These are phyloP conservation scores for Debaryomyces psychrophilus DNA, from an alignment of 1,139 yeast species.

Conservation along the genomic window DNA sequence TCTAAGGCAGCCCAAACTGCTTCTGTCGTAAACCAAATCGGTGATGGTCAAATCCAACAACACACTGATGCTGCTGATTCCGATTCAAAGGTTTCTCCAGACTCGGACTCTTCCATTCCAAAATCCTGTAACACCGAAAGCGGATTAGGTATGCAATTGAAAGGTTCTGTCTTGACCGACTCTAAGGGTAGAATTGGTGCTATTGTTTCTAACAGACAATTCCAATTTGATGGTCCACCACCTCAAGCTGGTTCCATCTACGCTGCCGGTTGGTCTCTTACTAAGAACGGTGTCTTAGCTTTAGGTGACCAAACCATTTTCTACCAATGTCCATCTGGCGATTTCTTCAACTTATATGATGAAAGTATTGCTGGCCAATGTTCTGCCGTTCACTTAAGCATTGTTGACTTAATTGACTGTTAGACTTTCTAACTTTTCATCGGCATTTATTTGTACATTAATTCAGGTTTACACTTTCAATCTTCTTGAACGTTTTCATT, in stretches of 20 bases:
- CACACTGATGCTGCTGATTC: slow-evolving; percentile 22
- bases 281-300: slow-evolving; percentile 67
- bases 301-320: slow-evolving; percentile 65
- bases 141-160: slow-evolving; percentile 59
- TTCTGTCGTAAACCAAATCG: slow-evolving; percentile 34
- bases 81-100: slow-evolving; percentile 7
- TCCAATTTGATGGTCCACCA: slow-evolving; percentile 90
- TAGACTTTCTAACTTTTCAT: slow-evolving; percentile 25
- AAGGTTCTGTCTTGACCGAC: slow-evolving; percentile 59
- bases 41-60: slow-evolving; percentile 41
- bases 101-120: slow-evolving; percentile 14
- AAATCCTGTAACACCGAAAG: slow-evolving; percentile 51
- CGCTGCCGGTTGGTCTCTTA: slow-evolving; percentile 83
- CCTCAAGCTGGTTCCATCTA: slow-evolving; percentile 89
- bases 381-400: slow-evolving; percentile 60
- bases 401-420: slow-evolving; percentile 67
- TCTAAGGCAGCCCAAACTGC: slow-evolving; percentile 36
- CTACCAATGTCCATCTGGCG: slow-evolving; percentile 81
- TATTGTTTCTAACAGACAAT: slow-evolving; percentile 83
- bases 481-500: slow-evolving; percentile 4
- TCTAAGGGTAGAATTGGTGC: slow-evolving; percentile 74
- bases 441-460: slow-evolving; percentile 3
- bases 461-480: not conserved
- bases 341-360: slow-evolving; percentile 82
- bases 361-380: slow-evolving; percentile 69